phyloP scores from a whole-genome alignment of 129 eudicot species.

The Helianthus tuberosus region DNA sequence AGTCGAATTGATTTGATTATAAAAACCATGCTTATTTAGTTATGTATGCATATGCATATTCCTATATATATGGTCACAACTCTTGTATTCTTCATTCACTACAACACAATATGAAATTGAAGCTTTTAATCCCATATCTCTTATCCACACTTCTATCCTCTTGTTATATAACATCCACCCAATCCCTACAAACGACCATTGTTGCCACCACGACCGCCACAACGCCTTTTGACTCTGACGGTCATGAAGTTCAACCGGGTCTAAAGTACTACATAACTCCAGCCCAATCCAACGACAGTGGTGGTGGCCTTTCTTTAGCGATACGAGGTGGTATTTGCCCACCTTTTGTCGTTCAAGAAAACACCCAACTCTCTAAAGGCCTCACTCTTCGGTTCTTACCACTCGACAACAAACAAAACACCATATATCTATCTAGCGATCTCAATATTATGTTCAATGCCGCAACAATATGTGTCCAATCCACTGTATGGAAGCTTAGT shows the following conservation, averaged over 20 bases:
- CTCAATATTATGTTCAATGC: constrained; percentile 69
- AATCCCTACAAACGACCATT: constrained; percentile 13
- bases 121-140: constrained; percentile 19
- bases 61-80: constrained; percentile 34
- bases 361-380: constrained; percentile 45
- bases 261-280: constrained; percentile 49
- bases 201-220: constrained; percentile 1
- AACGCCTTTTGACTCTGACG: constrained; percentile 46
- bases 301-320: constrained; percentile 67
- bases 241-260: constrained; percentile 49
- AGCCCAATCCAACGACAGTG: constrained; percentile 29
- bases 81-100: constrained; percentile 19
- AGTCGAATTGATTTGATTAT: neutral
- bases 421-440: constrained; percentile 51
- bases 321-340: constrained; percentile 60
- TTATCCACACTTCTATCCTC: constrained; percentile 28
- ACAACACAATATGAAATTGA: constrained; percentile 29
- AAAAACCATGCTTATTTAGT: neutral
- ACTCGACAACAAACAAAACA: constrained; percentile 38
- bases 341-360: constrained; percentile 58
- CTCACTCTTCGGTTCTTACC: constrained; percentile 53
- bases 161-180: constrained; percentile 18
- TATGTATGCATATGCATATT: constrained; percentile 10
- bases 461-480: constrained; percentile 66
- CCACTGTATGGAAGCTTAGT: constrained; percentile 64